Conservation (phyloP, 805 yeast genomes). For the Ogataea corticis region DNA sequence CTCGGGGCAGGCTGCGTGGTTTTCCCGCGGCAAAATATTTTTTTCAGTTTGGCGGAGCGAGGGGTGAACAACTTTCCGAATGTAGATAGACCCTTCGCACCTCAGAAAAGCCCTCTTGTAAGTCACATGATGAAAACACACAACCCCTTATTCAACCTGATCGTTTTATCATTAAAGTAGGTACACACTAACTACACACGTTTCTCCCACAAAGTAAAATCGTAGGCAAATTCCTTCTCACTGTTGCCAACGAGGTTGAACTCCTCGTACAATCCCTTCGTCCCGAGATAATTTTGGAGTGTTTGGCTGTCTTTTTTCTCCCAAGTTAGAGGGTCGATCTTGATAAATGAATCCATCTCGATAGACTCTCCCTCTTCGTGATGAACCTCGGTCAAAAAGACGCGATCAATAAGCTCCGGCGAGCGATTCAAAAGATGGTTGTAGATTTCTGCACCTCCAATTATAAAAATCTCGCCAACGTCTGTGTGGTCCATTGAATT, state of each 20-base stretch:
- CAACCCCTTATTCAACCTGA: neutral
- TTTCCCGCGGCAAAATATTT: neutral
- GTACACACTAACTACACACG: slow-evolving; percentile 4
- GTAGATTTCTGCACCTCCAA: slow-evolving; percentile 93
- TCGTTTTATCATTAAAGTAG: neutral
- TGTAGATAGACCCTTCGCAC: neutral
- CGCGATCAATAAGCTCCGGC: slow-evolving; percentile 44
- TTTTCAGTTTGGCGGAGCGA: neutral
- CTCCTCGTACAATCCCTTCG: slow-evolving; percentile 35
- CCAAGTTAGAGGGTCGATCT: slow-evolving; percentile 35
- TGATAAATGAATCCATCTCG: slow-evolving; percentile 32
- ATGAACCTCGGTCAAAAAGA: slow-evolving; percentile 70
- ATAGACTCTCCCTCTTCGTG: slow-evolving; percentile 53
- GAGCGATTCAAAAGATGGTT: slow-evolving; percentile 39
- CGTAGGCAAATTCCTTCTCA: slow-evolving; percentile 49
- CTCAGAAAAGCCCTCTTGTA: neutral
- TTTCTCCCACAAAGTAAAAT: slow-evolving; percentile 61
- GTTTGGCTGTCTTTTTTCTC: slow-evolving; percentile 33
- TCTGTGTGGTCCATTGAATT: slow-evolving; percentile 28
- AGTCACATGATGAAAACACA: neutral
- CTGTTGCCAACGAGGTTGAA: slow-evolving; percentile 33
- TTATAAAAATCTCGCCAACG: slow-evolving; percentile 69
- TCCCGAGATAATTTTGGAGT: slow-evolving; percentile 40
- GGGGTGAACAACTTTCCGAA: neutral
- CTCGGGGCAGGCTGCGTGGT: neutral